A percentile compares a stretch with the other conserved stretches of the same genome.
Conservation (phyloP, 345 rosid species). For the Carallia pectinifolia region DNA sequence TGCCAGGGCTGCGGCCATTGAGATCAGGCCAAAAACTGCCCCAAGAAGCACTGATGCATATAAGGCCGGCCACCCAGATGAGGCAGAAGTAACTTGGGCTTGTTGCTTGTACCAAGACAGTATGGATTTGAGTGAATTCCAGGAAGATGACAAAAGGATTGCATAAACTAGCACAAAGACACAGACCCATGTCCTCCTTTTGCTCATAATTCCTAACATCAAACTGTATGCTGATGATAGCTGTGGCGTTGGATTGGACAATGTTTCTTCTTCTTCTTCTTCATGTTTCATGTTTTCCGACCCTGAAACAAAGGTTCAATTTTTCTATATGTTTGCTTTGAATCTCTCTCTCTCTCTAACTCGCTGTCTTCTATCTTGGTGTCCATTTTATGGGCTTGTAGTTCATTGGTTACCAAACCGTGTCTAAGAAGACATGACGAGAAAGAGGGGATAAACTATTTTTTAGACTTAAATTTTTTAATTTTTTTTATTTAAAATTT, state of each 20-base stretch:
- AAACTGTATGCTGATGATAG: conserved; percentile 43
- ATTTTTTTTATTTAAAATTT: no score
- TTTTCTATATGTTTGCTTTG: neutral
- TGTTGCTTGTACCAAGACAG: conserved; percentile 49
- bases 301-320: conserved; percentile 7
- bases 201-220: conserved; percentile 73
- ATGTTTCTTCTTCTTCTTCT: conserved; percentile 10
- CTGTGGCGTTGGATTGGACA: conserved; percentile 20
- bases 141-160: conserved; percentile 59
- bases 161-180: conserved; percentile 79
- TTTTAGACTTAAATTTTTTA: no score
- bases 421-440: neutral
- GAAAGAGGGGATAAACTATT: no score
- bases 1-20: conserved; percentile 93
- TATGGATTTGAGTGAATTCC: conserved; percentile 74
- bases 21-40: conserved; percentile 70
- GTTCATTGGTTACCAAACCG: neutral
- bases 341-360: neutral
- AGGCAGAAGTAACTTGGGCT: conserved; percentile 20
- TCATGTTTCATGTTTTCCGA: conserved; percentile 30
- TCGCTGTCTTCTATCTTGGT: neutral
- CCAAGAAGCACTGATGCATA: conserved; percentile 90
- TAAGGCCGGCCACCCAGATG: conserved; percentile 75
- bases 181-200: conserved; percentile 90
- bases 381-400: neutral